phyloP scores from a whole-genome alignment of 345 rosid species.

The Brassica nigra region DNA sequence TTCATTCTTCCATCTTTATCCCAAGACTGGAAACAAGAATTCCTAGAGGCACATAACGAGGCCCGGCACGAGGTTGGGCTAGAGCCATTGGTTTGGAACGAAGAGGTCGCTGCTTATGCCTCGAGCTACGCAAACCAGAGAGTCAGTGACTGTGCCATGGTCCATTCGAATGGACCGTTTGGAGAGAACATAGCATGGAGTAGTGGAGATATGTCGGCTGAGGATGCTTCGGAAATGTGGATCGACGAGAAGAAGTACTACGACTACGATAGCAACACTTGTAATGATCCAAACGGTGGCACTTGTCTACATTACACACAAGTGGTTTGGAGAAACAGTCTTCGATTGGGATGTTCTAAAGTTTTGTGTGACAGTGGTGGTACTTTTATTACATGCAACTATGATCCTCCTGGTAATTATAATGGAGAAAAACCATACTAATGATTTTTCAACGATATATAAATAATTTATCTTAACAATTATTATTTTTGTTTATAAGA shows the following conservation, averaged over 20 bases:
- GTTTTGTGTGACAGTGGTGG: slow-evolving; percentile 57
- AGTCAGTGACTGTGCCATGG: slow-evolving; percentile 40
- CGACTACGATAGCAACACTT: slow-evolving; percentile 40
- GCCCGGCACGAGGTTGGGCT: slow-evolving; percentile 30
- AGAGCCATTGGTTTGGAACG: slow-evolving; percentile 47
- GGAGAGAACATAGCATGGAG: slow-evolving; percentile 50
- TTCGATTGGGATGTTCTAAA: slow-evolving; percentile 50
- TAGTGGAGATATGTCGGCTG: slow-evolving; percentile 36
- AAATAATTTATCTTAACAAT: neutral
- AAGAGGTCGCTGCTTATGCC: slow-evolving; percentile 47
- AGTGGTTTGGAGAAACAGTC: slow-evolving; percentile 33
- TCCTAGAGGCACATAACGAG: slow-evolving; percentile 26
- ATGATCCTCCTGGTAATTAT: slow-evolving; percentile 45
- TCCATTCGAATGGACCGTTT: slow-evolving; percentile 45
- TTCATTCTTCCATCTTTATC: slow-evolving; percentile 13
- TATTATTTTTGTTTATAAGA: neutral
- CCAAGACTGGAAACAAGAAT: slow-evolving; percentile 19
- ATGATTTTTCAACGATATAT: neutral
- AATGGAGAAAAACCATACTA: slow-evolving; percentile 47
- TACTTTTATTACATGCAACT: slow-evolving; percentile 59
- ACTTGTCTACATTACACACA: slow-evolving; percentile 42
- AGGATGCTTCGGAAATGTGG: slow-evolving; percentile 45
- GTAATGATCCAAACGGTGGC: slow-evolving; percentile 33
- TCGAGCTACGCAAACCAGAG: slow-evolving; percentile 35
- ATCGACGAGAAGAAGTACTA: slow-evolving; percentile 35